Evolutionary conservation across 345 rosid species (phyloP).

Genomic region (Lumnitzera littorea): DNA sequence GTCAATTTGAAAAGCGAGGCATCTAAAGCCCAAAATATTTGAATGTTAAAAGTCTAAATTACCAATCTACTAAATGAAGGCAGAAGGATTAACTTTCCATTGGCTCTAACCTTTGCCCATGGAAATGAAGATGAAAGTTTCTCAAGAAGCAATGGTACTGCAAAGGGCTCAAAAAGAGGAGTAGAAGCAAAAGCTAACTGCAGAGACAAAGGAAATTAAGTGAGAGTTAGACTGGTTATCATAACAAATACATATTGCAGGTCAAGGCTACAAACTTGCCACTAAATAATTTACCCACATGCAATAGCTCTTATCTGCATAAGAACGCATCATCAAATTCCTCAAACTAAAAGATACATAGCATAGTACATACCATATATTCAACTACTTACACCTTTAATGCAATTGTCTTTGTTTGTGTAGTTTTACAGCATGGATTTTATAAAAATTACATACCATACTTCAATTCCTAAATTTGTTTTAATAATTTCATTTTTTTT

Average conservation of each 20-base stretch:
- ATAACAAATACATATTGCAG: not conserved
- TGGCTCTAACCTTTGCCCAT: constrained; percentile 64
- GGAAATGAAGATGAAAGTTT: constrained; percentile 86
- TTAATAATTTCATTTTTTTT: too few species aligned
- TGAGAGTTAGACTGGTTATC: not conserved
- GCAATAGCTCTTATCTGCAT: too few species aligned
- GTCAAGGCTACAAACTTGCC: not conserved
- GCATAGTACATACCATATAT: not conserved
- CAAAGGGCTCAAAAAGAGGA: constrained; percentile 83
- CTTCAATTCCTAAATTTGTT: not conserved
- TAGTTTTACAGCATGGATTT: too few species aligned
- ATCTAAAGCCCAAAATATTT: not conserved
- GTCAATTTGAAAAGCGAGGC: not conserved
- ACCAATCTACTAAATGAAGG: constrained; percentile 4
- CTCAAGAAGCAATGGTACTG: constrained; percentile 78
- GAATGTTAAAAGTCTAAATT: not conserved
- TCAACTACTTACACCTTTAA: constrained; percentile 1
- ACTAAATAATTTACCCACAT: not conserved
- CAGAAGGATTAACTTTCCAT: not conserved
- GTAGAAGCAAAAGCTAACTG: constrained; percentile 84
- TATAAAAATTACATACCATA: not conserved
- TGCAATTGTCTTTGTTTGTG: not conserved
- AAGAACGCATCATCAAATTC: too few species aligned
- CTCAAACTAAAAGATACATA: not conserved
- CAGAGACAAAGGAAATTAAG: not conserved